A percentile compares a stretch with the other conserved stretches of the same genome.
Evolutionary conservation across 129 eudicot species (phyloP).

Genomic region (Scalesia atractyloides): DNA sequence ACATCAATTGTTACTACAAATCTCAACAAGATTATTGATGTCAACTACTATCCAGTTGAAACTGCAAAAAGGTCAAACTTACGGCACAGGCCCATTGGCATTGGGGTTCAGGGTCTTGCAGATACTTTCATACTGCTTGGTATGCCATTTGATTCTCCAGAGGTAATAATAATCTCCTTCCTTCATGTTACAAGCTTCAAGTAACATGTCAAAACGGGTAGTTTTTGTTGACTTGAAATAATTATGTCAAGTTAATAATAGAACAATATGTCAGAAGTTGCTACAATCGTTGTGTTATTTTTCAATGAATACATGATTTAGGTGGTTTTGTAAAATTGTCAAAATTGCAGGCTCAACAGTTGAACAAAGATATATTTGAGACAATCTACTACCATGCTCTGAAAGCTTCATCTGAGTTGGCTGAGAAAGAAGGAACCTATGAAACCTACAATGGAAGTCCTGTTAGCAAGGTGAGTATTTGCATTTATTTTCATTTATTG

Average conservation of each 20-base stretch:
- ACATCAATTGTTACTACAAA: slow-evolving; percentile 70
- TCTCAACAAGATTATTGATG: slow-evolving; percentile 86
- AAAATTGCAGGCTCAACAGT: slow-evolving; percentile 77
- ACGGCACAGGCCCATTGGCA: slow-evolving; percentile 90
- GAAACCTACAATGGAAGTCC: slow-evolving; percentile 85
- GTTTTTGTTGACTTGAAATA: no score
- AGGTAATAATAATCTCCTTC: slow-evolving; percentile 67
- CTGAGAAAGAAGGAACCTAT: slow-evolving; percentile 80
- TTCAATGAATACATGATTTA: background rate
- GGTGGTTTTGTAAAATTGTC: background rate
- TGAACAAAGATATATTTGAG: slow-evolving; percentile 97
- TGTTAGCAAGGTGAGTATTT: slow-evolving; percentile 79
- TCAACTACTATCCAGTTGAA: slow-evolving; percentile 89
- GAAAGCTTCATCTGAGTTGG: slow-evolving; percentile 87
- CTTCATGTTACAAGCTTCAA: no score
- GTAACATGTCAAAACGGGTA: no score
- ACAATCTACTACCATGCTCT: slow-evolving; percentile 90
- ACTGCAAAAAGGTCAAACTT: slow-evolving; percentile 87
- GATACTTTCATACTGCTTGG: slow-evolving; percentile 94
- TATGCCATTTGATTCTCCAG: slow-evolving; percentile 94
- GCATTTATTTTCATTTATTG: background rate
- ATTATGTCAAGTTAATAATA: no score
- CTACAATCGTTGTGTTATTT: background rate
- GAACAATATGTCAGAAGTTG: no score
- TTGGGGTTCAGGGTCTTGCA: slow-evolving; percentile 99